Base-by-base conservation (phyloP, 2,329 filamentous ascomycete species). In the Ascocoryne sarcoides region DNA sequence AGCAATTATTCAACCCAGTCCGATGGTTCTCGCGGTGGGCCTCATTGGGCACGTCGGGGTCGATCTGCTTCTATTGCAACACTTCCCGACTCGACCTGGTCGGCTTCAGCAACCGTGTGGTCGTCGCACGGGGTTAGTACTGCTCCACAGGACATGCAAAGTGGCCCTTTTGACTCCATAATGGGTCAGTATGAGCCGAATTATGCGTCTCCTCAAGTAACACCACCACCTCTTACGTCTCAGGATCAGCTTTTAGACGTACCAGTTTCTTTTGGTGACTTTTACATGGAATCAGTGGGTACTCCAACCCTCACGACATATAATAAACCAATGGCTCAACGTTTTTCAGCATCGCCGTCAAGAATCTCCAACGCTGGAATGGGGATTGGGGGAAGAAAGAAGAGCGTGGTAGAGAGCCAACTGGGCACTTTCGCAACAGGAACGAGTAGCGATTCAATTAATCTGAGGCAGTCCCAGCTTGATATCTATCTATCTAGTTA, bases 281-380 rank as follows among this genome's bases (percentile, higher is more conserved):
- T 53, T 45, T 50, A 48, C 34, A 53, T 58, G 54, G 55, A 58
- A 54, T 51, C 54, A 55, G 56, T 57, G 53, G 56, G 54, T 57
- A 53, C 52, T 55, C 54, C 55, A 53, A 41, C 52, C 51, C 49
- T 51, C 38, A 48, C 56, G 49, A 53, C 53, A 37, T 49, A 49
- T 53, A 49, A 35, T 43, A 56, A 53, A 40, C 44, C 54, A 42
- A 40, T 56, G 43, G 48, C 55, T 56, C 55, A 56, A 53, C 43
- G 44, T 47, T 50, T 51, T 51, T 35, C 54, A 56, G 55, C 52
- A 30, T 51, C 51, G 43, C 40, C 53, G 39, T 40, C 51, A 44
- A 45, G 48, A 51, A 39, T 52, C 47, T 47, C 50, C 47, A 42
- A 43, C 42, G n/a, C 54, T 44, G 39, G 50, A 53, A 43, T 54